These are phyloP conservation scores for Escallonia herrerae DNA, from an alignment of 129 eudicot species.

Conservation along the genomic window DNA sequence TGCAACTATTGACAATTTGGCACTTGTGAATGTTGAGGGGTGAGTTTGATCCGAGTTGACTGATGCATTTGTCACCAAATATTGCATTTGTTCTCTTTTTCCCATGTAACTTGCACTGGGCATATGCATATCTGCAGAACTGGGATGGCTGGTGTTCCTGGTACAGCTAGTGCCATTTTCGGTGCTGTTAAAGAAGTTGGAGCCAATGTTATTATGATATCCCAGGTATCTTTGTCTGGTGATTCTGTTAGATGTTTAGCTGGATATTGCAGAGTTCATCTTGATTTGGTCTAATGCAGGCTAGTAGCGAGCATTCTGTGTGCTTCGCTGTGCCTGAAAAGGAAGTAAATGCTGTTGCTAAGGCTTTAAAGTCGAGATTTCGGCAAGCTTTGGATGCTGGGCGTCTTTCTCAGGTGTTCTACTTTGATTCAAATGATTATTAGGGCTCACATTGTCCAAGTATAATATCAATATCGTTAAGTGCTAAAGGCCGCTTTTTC, in stretches of 20 bases:
- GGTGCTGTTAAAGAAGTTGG: slow-evolving; percentile 92
- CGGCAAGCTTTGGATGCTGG: slow-evolving; percentile 90
- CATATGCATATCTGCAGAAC: slow-evolving; percentile 49
- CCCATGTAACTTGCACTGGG: slow-evolving; percentile 13
- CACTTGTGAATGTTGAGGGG: slow-evolving; percentile 99
- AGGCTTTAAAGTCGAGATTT: slow-evolving; percentile 83
- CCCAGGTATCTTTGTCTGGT: slow-evolving; percentile 53
- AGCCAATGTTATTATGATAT: slow-evolving; percentile 95
- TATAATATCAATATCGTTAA: no score
- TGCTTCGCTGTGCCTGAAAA: slow-evolving; percentile 98
- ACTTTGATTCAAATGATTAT: slow-evolving; percentile 7
- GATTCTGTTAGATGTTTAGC: neutral
- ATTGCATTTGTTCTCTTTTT: slow-evolving; percentile 1
- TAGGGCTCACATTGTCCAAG: no score
- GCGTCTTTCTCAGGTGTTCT: slow-evolving; percentile 89
- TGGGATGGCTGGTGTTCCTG: slow-evolving; percentile 99
- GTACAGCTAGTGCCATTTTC: slow-evolving; percentile 97
- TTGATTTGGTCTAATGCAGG: slow-evolving; percentile 33
- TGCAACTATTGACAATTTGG: slow-evolving; percentile 96
- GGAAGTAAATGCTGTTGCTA: slow-evolving; percentile 88
- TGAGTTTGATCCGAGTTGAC: slow-evolving; percentile 28
- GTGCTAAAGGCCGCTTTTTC: no score
- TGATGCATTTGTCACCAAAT: slow-evolving; percentile 1
- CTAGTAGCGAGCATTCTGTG: slow-evolving; percentile 99
- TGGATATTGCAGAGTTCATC: neutral